A percentile compares a stretch with the other conserved stretches of the same genome.
phyloP scores from a whole-genome alignment of 352 stramenopile genomes.

The Albugo candida region DNA sequence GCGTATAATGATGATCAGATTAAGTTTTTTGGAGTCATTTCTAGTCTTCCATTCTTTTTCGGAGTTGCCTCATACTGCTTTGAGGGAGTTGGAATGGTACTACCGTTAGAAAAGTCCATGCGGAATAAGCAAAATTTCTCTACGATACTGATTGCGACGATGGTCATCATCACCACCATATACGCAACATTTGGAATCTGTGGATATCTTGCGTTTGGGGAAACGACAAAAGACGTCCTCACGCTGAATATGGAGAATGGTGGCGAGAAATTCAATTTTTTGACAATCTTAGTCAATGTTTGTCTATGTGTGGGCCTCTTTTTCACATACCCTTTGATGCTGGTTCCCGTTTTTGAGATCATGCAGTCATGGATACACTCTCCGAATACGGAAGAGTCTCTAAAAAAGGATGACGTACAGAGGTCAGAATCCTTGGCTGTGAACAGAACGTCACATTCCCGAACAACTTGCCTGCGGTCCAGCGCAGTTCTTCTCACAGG shows the following conservation, averaged over 20 bases:
- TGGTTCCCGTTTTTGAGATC: conserved; percentile 83
- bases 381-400: conserved; percentile 9
- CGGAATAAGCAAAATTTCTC: conserved; percentile 54
- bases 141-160: conserved; percentile 35
- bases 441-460: conserved; percentile 14
- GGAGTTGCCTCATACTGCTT: conserved; percentile 81
- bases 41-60: conserved; percentile 73
- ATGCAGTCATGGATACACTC: conserved; percentile 17
- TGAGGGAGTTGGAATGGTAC: conserved; percentile 77
- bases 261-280: conserved; percentile 9
- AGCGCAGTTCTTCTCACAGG: conserved; percentile 57
- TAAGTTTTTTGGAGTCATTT: conserved; percentile 35
- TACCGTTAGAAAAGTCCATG: conserved; percentile 79
- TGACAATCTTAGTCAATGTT: conserved; percentile 67
- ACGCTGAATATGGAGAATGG: conserved; percentile 72
- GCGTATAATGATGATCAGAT: conserved; percentile 23
- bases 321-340: conserved; percentile 86
- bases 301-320: conserved; percentile 77
- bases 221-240: conserved; percentile 68
- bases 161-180: conserved; percentile 70
- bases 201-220: conserved; percentile 74
- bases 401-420: conserved; percentile 1
- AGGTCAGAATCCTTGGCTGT: neutral
- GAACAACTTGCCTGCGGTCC: conserved; percentile 14
- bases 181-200: conserved; percentile 77